These are phyloP conservation scores for Phytophthora palmivora DNA, from an alignment of 352 stramenopile genomes.

Conservation along the genomic window DNA sequence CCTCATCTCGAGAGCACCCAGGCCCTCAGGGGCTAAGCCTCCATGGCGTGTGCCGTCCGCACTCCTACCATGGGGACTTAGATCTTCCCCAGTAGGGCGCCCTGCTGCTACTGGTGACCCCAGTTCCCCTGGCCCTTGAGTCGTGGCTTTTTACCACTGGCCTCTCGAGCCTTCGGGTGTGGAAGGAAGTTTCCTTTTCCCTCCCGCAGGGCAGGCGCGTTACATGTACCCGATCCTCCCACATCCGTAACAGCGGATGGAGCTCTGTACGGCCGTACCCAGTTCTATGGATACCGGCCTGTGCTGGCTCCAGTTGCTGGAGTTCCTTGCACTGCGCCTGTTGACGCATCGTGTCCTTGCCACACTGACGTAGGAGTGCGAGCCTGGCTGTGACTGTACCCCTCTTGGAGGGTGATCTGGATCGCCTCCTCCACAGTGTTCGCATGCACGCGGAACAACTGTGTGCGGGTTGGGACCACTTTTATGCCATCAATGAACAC, in stretches of 20 bases:
- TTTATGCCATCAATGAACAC: constrained; percentile 7
- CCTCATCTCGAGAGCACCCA: constrained; percentile 3
- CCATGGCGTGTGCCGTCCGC: constrained; percentile 2
- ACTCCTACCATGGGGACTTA: constrained; percentile 4
- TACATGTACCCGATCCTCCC: not conserved
- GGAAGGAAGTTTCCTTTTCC: not conserved
- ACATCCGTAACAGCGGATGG: not conserved
- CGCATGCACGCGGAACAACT: not conserved
- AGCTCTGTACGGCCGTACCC: not conserved
- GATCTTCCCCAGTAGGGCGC: not conserved
- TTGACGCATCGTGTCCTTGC: not conserved
- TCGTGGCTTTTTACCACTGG: constrained; percentile 6
- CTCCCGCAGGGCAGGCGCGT: not conserved
- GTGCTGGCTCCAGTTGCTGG: not conserved
- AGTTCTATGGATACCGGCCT: constrained; percentile 7
- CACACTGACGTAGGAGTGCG: not conserved
- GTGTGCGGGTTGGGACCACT: not conserved
- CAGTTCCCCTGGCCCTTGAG: constrained; percentile 22
- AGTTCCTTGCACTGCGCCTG: not conserved
- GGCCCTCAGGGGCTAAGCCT: constrained; percentile 22
- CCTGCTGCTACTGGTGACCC: constrained; percentile 24
- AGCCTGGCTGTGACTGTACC: not conserved
- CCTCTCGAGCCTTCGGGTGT: not conserved
- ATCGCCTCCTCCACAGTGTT: not conserved
- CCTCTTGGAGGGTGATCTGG: not conserved